Conservation (phyloP, 2,329 filamentous ascomycete species). For the Penicillium expansum region DNA sequence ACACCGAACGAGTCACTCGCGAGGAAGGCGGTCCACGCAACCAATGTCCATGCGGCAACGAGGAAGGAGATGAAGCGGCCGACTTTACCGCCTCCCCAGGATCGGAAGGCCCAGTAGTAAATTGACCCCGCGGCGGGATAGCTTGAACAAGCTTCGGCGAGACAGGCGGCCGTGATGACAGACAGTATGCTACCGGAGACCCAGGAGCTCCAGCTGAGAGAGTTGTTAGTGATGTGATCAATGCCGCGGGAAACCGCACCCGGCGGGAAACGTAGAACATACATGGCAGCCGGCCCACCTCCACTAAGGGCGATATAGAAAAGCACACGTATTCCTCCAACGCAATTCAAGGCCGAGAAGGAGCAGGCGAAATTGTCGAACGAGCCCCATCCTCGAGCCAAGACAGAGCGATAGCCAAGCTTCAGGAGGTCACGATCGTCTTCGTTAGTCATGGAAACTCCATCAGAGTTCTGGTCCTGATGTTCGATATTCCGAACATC, state of each 20-base stretch:
- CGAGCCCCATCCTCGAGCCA: slow-evolving; percentile 26
- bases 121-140: slow-evolving; percentile 33
- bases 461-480: slow-evolving; percentile 3
- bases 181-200: slow-evolving; percentile 24
- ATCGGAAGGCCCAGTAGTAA: slow-evolving; percentile 34
- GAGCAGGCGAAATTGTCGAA: slow-evolving; percentile 32
- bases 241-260: not conserved
- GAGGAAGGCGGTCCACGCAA: slow-evolving; percentile 51
- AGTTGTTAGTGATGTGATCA: slow-evolving; percentile 1
- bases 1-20: slow-evolving; percentile 28
- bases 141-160: slow-evolving; percentile 32
- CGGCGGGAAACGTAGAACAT: not conserved
- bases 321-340: slow-evolving; percentile 29
- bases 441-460: slow-evolving; percentile 19
- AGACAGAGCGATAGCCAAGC: slow-evolving; percentile 27
- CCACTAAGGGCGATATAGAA: slow-evolving; percentile 30
- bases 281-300: slow-evolving; percentile 27
- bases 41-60: slow-evolving; percentile 56
- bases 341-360: slow-evolving; percentile 28
- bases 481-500: not conserved
- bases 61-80: slow-evolving; percentile 44
- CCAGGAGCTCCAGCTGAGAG: slow-evolving; percentile 22
- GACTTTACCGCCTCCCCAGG: slow-evolving; percentile 24
- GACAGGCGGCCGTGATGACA: slow-evolving; percentile 30
- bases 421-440: slow-evolving; percentile 28